Percentiles rank a stretch among this genome's conserved stretches.
These are phyloP conservation scores for Panellus pusillus DNA, from an alignment of 768 basidiomycete genomes.

Conservation along the genomic window DNA sequence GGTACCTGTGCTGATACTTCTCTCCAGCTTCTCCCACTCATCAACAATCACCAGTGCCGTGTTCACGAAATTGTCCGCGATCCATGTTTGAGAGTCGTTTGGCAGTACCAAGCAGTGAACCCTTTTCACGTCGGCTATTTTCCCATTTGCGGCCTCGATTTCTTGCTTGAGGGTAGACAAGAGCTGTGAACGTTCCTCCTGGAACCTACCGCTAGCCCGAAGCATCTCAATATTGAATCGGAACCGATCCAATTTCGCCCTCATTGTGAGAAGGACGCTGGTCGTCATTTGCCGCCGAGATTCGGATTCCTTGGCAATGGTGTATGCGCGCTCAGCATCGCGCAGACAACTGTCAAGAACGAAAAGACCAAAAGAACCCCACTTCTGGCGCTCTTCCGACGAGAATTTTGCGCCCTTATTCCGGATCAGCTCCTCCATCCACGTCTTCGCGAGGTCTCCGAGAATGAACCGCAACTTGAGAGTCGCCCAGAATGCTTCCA, in stretches of 20 bases:
- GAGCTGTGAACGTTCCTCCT: conserved; percentile 25
- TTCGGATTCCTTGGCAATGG: conserved; percentile 48
- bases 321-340: conserved; percentile 48
- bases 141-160: conserved; percentile 2
- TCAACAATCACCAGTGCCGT: conserved; percentile 38
- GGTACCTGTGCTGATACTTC: conserved; percentile 38
- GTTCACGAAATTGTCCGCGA: conserved; percentile 41
- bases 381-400: conserved; percentile 36
- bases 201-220: conserved; percentile 27
- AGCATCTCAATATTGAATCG: conserved; percentile 45
- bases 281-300: conserved; percentile 53
- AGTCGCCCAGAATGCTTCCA: conserved; percentile 60
- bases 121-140: conserved; percentile 14
- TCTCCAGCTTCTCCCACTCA: conserved; percentile 47
- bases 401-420: conserved; percentile 19
- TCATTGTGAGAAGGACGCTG: conserved; percentile 43
- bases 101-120: conserved; percentile 20
- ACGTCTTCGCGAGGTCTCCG: conserved; percentile 40
- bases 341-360: conserved; percentile 44
- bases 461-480: conserved; percentile 55
- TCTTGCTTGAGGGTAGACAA: conserved; percentile 12
- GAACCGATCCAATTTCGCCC: conserved; percentile 49
- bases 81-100: conserved; percentile 40
- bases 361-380: conserved; percentile 50
- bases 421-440: conserved; percentile 36